These are phyloP conservation scores for Spinellus fusiger DNA, from an alignment of 192 early-diverging fungal genomes.

Conservation along the genomic window DNA sequence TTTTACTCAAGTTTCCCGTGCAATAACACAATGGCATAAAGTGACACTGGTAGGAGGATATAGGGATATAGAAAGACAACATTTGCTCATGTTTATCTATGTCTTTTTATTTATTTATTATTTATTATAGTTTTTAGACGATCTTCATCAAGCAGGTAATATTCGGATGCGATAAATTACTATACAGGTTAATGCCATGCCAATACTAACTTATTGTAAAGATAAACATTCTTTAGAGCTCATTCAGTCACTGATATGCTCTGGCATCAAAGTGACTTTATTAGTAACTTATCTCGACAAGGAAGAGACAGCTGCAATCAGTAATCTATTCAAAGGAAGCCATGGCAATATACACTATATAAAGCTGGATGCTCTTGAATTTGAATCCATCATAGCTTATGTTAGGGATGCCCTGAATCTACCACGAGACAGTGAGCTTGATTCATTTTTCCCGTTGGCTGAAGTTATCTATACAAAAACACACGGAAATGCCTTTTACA, in stretches of 20 bases:
- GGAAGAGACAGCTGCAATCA: conserved; percentile 3
- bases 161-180: neutral
- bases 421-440: neutral
- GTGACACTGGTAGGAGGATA: conserved; percentile 21
- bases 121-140: conserved; percentile 26
- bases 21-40: conserved; percentile 22
- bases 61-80: neutral
- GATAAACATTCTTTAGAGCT: conserved; percentile 29
- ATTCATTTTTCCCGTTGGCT: conserved; percentile 17
- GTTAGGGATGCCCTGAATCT: conserved; percentile 19
- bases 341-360: conserved; percentile 12
- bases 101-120: neutral
- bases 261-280: conserved; percentile 16
- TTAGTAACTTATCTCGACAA: conserved; percentile 22
- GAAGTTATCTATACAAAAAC: conserved; percentile 26
- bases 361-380: conserved; percentile 15
- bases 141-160: conserved; percentile 27
- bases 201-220: neutral
- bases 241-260: conserved; percentile 15
- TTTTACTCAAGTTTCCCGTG: conserved; percentile 25
- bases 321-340: conserved; percentile 6
- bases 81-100: neutral
- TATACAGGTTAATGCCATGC: neutral
- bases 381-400: conserved; percentile 18
- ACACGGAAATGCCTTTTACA: conserved; percentile 28